Evolutionary conservation across 768 basidiomycete species (phyloP).

Genomic region (Boletus speciosus): DNA sequence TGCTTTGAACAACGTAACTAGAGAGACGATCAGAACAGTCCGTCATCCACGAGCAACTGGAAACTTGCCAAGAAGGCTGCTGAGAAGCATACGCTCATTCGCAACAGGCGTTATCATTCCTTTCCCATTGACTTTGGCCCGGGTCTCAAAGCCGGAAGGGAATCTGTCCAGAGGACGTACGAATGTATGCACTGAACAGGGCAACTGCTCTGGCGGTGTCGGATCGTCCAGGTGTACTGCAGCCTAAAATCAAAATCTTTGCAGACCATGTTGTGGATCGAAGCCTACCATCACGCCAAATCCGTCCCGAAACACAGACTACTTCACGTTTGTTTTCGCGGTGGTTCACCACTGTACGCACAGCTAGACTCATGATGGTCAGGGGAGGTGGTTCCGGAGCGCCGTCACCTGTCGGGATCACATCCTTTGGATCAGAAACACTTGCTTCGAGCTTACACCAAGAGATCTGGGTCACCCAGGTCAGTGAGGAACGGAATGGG

Average conservation of each 20-base stretch:
- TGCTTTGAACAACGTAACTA: constrained; percentile 73
- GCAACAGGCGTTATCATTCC: constrained; percentile 69
- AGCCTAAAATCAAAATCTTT: neutral
- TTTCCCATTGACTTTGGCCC: constrained; percentile 59
- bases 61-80: constrained; percentile 65
- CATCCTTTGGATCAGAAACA: constrained; percentile 80
- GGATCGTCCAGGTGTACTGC: constrained; percentile 87
- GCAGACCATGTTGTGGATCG: neutral
- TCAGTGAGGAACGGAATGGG: neutral
- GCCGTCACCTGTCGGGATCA: constrained; percentile 76
- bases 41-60: neutral
- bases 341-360: constrained; percentile 92
- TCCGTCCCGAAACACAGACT: constrained; percentile 78
- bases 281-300: constrained; percentile 71
- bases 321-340: constrained; percentile 92
- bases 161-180: constrained; percentile 87
- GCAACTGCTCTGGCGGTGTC: constrained; percentile 83
- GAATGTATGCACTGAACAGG: constrained; percentile 81
- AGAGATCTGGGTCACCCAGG: constrained; percentile 59
- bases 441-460: constrained; percentile 96
- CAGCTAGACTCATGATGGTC: constrained; percentile 84
- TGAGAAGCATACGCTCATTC: constrained; percentile 85
- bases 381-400: constrained; percentile 82
- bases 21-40: neutral
- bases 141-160: constrained; percentile 77